Percentiles rank a stretch among this genome's conserved stretches.
Evolutionary conservation across 2,329 filamentous ascomycete genomes (phyloP).

Genomic region (Colletotrichum camelliae): DNA sequence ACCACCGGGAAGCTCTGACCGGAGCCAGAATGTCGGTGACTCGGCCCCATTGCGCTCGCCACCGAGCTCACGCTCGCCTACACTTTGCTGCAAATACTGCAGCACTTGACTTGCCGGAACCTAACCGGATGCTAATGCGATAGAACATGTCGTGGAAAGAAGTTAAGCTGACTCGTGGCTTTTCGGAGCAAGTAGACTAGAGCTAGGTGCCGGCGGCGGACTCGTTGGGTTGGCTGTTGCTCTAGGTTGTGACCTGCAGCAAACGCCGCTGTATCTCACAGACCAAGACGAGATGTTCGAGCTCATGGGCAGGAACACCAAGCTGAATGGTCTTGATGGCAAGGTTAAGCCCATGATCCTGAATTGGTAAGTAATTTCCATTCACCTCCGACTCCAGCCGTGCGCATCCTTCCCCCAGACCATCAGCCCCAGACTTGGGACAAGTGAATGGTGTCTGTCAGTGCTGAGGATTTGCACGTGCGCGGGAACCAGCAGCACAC

Average conservation of each 20-base stretch:
- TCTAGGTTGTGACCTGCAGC: constrained; percentile 49
- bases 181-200: constrained; percentile 64
- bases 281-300: constrained; percentile 87
- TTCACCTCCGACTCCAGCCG: neutral
- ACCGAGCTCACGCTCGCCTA: neutral
- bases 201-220: constrained; percentile 90
- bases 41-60: neutral
- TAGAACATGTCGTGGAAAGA: neutral
- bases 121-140: neutral
- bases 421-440: neutral
- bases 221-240: constrained; percentile 76
- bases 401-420: neutral
- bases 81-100: neutral
- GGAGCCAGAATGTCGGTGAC: constrained; percentile 74
- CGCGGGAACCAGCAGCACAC: neutral
- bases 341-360: constrained; percentile 73
- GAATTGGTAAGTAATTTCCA: constrained; percentile 70
- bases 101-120: neutral
- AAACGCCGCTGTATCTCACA: constrained; percentile 73
- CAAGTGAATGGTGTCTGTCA: neutral
- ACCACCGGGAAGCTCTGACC: constrained; percentile 67
- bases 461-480: neutral
- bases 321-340: constrained; percentile 73
- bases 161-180: constrained; percentile 6
- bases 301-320: constrained; percentile 86